phyloP scores from a whole-genome alignment of 345 rosid species.

The Angophora floribunda region DNA sequence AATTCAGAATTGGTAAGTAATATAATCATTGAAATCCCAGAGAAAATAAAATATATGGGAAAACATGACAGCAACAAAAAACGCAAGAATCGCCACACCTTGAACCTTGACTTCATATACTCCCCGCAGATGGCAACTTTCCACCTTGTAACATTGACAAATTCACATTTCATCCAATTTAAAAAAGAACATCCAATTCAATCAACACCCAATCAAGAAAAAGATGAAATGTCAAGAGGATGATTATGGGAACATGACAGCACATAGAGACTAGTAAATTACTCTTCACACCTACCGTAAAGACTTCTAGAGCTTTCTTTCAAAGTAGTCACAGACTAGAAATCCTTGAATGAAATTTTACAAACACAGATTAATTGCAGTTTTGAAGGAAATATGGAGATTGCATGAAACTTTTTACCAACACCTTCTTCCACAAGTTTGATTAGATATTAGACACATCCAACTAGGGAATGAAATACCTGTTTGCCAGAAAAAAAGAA shows the following conservation, averaged over 20 bases:
- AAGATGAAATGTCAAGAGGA: background rate
- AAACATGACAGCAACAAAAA: background rate
- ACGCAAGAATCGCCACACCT: constrained; percentile 26
- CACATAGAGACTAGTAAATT: background rate
- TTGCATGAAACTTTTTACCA: too few relatives aligned
- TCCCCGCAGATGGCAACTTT: constrained; percentile 96
- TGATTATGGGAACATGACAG: background rate
- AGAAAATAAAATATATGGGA: background rate
- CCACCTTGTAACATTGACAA: constrained; percentile 81
- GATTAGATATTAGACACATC: background rate
- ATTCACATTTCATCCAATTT: constrained; percentile 70
- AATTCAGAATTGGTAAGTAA: background rate
- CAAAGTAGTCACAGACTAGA: background rate
- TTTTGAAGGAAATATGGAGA: background rate
- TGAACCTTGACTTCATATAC: constrained; percentile 67
- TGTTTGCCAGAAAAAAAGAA: constrained; percentile 91
- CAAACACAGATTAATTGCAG: background rate
- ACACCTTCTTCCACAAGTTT: background rate
- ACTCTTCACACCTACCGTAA: background rate
- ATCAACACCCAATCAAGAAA: background rate
- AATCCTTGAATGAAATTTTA: too few relatives aligned
- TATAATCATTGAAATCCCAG: background rate
- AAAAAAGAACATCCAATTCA: background rate
- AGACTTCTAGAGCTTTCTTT: background rate
- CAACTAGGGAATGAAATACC: constrained; percentile 25